Evolutionary conservation across 2,329 filamentous ascomycete species (phyloP).

Genomic region (Pseudocercospora vitis): DNA sequence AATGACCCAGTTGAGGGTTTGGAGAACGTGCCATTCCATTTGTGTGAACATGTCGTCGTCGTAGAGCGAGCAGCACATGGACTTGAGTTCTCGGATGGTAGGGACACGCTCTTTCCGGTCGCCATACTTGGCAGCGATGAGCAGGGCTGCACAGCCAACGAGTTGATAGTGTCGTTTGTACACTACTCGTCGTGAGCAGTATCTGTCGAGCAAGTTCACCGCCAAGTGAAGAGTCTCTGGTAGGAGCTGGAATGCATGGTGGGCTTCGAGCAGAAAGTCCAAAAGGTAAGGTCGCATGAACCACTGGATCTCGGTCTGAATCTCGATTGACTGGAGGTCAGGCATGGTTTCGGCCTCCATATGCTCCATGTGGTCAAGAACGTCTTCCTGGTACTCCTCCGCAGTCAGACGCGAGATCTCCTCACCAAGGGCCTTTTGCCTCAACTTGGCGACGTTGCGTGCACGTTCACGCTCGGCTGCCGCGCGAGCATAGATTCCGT

Average conservation of each 20-base stretch:
- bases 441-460: constrained; percentile 75
- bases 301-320: constrained; percentile 99
- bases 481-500: constrained; percentile 54
- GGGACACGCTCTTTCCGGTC: constrained; percentile 99
- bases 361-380: constrained; percentile 87
- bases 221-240: constrained; percentile 95
- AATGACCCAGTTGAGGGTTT: constrained; percentile 94
- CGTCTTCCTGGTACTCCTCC: constrained; percentile 91
- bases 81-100: constrained; percentile 93
- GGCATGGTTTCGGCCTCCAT: constrained; percentile 96
- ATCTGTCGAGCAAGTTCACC: constrained; percentile 93
- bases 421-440: constrained; percentile 83
- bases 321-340: constrained; percentile 96
- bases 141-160: constrained; percentile 89
- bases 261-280: constrained; percentile 96
- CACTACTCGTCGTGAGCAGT: constrained; percentile 95
- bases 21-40: constrained; percentile 99
- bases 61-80: constrained; percentile 98
- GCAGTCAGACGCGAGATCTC: constrained; percentile 82
- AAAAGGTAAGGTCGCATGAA: constrained; percentile 98
- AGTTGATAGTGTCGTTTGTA: constrained; percentile 99
- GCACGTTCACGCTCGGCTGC: constrained; percentile 73
- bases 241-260: constrained; percentile 88
- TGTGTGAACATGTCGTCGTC: constrained; percentile 99
- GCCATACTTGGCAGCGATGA: constrained; percentile 97